These are phyloP conservation scores for Penicillium sp. DNA, from an alignment of 2,329 filamentous ascomycete species.

Conservation along the genomic window DNA sequence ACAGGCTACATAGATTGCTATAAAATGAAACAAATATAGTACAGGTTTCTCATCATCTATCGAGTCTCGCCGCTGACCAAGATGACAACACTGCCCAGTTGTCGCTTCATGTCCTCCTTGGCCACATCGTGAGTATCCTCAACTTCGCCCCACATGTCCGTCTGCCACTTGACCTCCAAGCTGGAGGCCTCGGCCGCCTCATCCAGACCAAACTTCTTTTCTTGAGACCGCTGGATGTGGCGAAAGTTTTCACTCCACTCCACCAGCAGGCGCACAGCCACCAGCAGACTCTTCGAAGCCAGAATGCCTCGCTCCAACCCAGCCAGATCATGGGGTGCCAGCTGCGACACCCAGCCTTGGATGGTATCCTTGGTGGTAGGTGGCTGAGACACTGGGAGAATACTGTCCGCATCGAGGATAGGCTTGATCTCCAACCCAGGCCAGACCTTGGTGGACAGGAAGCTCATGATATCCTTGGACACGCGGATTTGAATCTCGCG, in stretches of 20 bases:
- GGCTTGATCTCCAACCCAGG: conserved; percentile 76
- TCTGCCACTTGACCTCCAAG: conserved; percentile 89
- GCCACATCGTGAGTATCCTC: conserved; percentile 98
- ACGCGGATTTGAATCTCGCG: conserved; percentile 69
- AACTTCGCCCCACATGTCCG: conserved; percentile 87
- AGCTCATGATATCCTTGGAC: conserved; percentile 69
- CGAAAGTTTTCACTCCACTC: conserved; percentile 82
- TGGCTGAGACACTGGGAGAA: conserved; percentile 72
- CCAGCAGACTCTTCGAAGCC: conserved; percentile 81
- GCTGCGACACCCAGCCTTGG: conserved; percentile 69
- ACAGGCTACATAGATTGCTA: background rate
- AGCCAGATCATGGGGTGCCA: conserved; percentile 78
- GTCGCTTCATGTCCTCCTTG: conserved; percentile 81
- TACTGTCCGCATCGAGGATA: conserved; percentile 74
- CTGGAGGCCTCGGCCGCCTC: conserved; percentile 76
- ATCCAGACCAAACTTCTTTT: conserved; percentile 69
- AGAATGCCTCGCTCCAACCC: conserved; percentile 80
- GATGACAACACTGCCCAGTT: conserved; percentile 82
- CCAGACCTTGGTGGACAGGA: conserved; percentile 73
- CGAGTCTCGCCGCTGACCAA: conserved; percentile 64
- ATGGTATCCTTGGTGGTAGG: conserved; percentile 75
- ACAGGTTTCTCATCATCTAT: conserved; percentile 14
- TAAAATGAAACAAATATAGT: conserved; percentile 1
- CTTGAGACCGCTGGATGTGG: conserved; percentile 46
- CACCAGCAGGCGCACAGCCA: conserved; percentile 71